Conservation (phyloP, 352 stramenopile genomes). For the Phytophthora colocasiae region DNA sequence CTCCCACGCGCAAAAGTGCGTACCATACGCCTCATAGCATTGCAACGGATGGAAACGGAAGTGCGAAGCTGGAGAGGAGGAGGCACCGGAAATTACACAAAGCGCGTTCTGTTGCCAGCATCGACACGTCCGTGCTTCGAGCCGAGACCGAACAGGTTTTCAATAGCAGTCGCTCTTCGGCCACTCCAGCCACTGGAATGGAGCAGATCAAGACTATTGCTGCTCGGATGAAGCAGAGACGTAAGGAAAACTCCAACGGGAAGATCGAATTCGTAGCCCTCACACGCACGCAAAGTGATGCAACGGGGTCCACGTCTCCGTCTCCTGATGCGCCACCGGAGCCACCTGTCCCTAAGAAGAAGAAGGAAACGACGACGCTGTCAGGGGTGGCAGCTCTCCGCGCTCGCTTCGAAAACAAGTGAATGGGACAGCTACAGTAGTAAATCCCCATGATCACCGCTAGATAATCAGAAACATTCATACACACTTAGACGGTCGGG, state of each 20-base stretch:
- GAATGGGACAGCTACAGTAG: constrained; percentile 18
- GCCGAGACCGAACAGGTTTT: constrained; percentile 26
- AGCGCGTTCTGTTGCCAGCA: constrained; percentile 62
- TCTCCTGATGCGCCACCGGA: constrained; percentile 12
- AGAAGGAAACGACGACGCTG: constrained; percentile 33
- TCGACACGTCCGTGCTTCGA: constrained; percentile 58
- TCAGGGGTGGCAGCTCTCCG: constrained; percentile 76
- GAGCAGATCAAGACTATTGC: constrained; percentile 80
- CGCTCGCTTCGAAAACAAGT: constrained; percentile 77
- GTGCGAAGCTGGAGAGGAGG: constrained; percentile 25
- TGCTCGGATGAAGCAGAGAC: constrained; percentile 78
- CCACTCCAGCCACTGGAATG: constrained; percentile 39
- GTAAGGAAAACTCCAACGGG: constrained; percentile 37
- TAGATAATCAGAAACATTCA: constrained; percentile 9
- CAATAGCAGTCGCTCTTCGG: constrained; percentile 18
- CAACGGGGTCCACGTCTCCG: constrained; percentile 20
- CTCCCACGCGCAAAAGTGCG: constrained; percentile 23
- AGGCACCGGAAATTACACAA: constrained; percentile 53
- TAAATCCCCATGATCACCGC: constrained; percentile 2
- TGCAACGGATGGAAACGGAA: constrained; percentile 32
- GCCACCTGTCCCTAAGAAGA: constrained; percentile 25
- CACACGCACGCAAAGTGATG: constrained; percentile 35
- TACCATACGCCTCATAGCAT: constrained; percentile 17
- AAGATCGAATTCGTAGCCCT: constrained; percentile 36
- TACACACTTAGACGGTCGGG: constrained; percentile 8